phyloP scores from a whole-genome alignment of 2,329 filamentous ascomycete species.

The Coniochaeta ligniaria region DNA sequence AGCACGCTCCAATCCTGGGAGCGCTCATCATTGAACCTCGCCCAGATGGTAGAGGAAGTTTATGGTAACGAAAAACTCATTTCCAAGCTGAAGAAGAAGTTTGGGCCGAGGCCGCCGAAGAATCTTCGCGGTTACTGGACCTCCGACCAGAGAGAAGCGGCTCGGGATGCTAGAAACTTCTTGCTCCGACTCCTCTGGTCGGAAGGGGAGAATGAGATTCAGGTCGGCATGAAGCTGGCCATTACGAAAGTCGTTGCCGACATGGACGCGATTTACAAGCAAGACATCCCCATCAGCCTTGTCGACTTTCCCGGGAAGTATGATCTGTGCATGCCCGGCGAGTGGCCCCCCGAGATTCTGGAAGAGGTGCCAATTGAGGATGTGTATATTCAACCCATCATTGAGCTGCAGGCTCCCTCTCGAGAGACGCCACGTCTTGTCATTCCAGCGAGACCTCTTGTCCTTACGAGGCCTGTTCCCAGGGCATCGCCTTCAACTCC shows the following conservation, averaged over 20 bases:
- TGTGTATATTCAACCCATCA: conserved; percentile 8
- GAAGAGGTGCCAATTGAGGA: conserved; percentile 16
- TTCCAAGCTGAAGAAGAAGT: background rate
- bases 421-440: too few relatives aligned
- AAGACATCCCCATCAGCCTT: conserved; percentile 21
- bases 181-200: conserved; percentile 13
- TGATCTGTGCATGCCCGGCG: conserved; percentile 15
- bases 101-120: background rate
- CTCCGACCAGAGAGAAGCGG: conserved; percentile 3
- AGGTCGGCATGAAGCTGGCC: conserved; percentile 7
- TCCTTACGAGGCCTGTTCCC: background rate
- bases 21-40: background rate
- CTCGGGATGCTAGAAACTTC: conserved; percentile 12
- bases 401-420: conserved; percentile 11
- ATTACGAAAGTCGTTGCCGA: conserved; percentile 23
- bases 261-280: conserved; percentile 22
- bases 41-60: background rate
- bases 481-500: background rate
- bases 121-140: conserved; percentile 5
- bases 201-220: conserved; percentile 9
- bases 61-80: background rate
- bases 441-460: too few relatives aligned
- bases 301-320: conserved; percentile 10
- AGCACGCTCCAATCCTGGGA: background rate
- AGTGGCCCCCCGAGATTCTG: conserved; percentile 14